Base-by-base conservation (phyloP, 306 rosid species). In the Cajanus cajan region DNA sequence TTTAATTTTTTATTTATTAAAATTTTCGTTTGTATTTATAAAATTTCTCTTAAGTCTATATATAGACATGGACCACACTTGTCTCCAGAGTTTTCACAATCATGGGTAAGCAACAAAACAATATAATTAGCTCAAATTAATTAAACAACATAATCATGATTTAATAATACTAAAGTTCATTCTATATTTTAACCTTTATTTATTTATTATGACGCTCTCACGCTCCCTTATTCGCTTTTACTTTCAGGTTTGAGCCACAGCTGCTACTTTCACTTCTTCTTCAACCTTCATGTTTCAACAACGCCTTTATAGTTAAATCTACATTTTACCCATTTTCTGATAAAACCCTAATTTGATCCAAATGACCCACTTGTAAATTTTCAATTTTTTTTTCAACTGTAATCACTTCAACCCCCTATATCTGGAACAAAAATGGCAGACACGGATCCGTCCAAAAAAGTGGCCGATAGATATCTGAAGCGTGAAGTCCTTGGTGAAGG, bases 401-500 rank as follows among this genome's bases (percentile, higher is more conserved):
- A 28, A 14, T 33, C 28, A 31, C 61, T 34, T n/a, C 25, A 25
- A 66, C 12, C 18, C 15, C 28, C 24, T 34, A 24, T 24, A 61
- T 9, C 14, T 33, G 22, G 40, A 71, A 44, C 39, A 52, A 70
- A 67, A 87, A 90, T 89, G 93, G 71, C 83, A 13, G 91, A 83
- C 43, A 61, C 58, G 79, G 97, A 90, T 86, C 73, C 65, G 31
- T 44, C 92, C 4, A 93, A 90, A 90, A 91, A 89, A 86, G 95
- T 90, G 5, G 98, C 97, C 8, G 97, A 91, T 78, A 91, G 97
- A 74, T 93, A 93, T 82, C 86, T 93, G 82, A 93, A 89, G 86
- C 98, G 93, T 24, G 98, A 91, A 84, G 84, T 88, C 37, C 97
- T 93, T 24, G 97, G 98, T 44, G 98, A 93, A 84, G 98, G 98